Conservation (phyloP, 169 alveolate species). For the Plasmodium malariae region DNA sequence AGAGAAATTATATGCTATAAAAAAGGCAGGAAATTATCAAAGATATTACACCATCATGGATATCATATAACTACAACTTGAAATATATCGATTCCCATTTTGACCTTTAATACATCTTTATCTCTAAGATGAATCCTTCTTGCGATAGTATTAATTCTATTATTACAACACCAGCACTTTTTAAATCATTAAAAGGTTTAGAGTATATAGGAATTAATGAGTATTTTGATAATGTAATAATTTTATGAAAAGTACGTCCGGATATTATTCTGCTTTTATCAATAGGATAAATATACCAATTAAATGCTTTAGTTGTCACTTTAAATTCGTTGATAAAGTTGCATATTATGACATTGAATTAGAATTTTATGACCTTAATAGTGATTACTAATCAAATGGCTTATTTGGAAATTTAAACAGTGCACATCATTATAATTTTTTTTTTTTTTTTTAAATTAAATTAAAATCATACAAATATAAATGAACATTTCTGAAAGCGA, state of each 20-base stretch:
- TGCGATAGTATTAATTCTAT: constrained; percentile 4
- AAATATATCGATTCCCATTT: constrained; percentile 3
- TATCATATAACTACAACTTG: constrained; percentile 16
- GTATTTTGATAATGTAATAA: constrained; percentile 17
- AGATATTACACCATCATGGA: constrained; percentile 33
- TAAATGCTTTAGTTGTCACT: constrained; percentile 6
- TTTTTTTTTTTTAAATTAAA: too few relatives aligned
- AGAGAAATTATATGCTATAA: constrained; percentile 13
- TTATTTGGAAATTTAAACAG: constrained; percentile 3
- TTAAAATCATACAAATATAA: too few relatives aligned
- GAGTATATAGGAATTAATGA: constrained; percentile 22
- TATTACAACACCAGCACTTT: constrained; percentile 10
- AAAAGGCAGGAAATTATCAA: constrained; percentile 9
- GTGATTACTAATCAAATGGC: constrained; percentile 17
- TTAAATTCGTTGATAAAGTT: constrained; percentile 10
- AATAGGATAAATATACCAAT: constrained; percentile 13
- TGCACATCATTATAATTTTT: too few relatives aligned
- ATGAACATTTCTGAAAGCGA: too few relatives aligned
- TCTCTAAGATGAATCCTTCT: constrained; percentile 10
- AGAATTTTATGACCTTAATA: constrained; percentile 17
- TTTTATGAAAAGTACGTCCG: constrained; percentile 29
- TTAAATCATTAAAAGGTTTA: constrained; percentile 21
- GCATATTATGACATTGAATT: constrained; percentile 18
- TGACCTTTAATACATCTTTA: constrained; percentile 1
- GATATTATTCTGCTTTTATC: constrained; percentile 24